Evolutionary conservation across 2,329 filamentous ascomycete genomes (phyloP), one percentile per base, ranked within the genome.

Genomic region (Neofusicoccum umdonicola): DNA sequence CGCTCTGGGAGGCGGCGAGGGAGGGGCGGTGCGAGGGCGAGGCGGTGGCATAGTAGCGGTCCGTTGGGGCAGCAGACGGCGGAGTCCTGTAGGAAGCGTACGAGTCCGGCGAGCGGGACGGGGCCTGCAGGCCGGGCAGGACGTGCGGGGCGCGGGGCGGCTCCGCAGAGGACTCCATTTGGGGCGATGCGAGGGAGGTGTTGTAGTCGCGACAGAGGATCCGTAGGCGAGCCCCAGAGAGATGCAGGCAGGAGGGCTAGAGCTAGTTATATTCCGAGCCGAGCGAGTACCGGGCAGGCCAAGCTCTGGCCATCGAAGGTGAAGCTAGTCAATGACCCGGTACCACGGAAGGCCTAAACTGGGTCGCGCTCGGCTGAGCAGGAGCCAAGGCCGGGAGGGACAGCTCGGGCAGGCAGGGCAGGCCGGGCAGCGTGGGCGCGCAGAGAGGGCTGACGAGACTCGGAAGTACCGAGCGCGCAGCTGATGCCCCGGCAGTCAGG

Each of bases 11-110:
- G 37, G 37, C 31, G 35, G 61, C 39, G 6, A 31, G 3, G 35
- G 56, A 48, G 66, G 68, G 66, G 68, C 67, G 63, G 67, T 63
- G 71, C 65, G 71, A 68, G 54, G 70, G 68, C 6, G 51, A 57
- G 22, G 71, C 68, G 67, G 67, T 66, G 69, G 63, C 69, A 67
- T 70, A 69, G 34, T 37, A 48, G 52, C 42, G 51, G 19, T 64
- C 62, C 41, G 61, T 35, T n/a, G 48, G 44, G 39, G 56, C 56
- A 47, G 22, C 39, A 45, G 41, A 39, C 19, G 34, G 35, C 35
- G 44, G 58, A 15, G 62, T 56, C 37, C 50, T 35, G 62, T 50
- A 51, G 51, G 51, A 52, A 12, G 41, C 51, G 42, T 37, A 64
- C 19, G 62, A 48, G 17, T 64, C 62, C 8, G 62, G 41, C 39